A percentile compares a stretch with the other conserved stretches of the same genome.
phyloP scores from a whole-genome alignment of 1,284 basidiomycete genomes.

The Boletus hoseneyae region DNA sequence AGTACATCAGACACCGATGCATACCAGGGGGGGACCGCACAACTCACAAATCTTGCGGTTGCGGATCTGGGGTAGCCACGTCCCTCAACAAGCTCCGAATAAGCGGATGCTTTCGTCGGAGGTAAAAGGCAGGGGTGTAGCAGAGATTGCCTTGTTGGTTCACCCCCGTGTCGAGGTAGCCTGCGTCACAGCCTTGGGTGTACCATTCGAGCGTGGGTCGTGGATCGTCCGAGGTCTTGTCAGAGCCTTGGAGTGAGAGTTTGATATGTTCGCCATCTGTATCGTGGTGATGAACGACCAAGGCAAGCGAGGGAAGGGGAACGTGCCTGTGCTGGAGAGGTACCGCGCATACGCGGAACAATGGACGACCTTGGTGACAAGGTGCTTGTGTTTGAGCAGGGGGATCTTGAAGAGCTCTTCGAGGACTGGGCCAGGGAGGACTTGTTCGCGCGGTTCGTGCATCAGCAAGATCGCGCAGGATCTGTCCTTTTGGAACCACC shows the following conservation, averaged over 20 bases:
- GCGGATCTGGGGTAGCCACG: slow-evolving; percentile 9
- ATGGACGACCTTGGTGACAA: slow-evolving; percentile 10
- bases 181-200: no score
- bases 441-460: slow-evolving; percentile 13
- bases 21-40: no score
- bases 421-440: slow-evolving; percentile 12
- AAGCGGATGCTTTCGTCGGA: slow-evolving; percentile 13
- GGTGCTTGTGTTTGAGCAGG: slow-evolving; percentile 12
- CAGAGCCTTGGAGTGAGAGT: no score
- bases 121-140: slow-evolving; percentile 7
- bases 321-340: slow-evolving; percentile 10
- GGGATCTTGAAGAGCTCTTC: slow-evolving; percentile 18
- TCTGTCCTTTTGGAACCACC: slow-evolving; percentile 12
- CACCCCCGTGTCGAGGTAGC: background rate
- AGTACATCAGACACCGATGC: no score
- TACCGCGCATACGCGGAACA: slow-evolving; percentile 18
- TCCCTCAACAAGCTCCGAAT: slow-evolving; percentile 12
- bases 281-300: no score
- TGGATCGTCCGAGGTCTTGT: no score
- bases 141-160: background rate
- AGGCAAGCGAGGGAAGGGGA: no score
- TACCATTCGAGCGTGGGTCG: no score
- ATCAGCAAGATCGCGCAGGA: no score
- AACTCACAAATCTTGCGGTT: slow-evolving; percentile 13
- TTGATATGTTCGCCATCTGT: background rate